Conservation (phyloP, 768 basidiomycete species). For the Agaricus subrufescens region DNA sequence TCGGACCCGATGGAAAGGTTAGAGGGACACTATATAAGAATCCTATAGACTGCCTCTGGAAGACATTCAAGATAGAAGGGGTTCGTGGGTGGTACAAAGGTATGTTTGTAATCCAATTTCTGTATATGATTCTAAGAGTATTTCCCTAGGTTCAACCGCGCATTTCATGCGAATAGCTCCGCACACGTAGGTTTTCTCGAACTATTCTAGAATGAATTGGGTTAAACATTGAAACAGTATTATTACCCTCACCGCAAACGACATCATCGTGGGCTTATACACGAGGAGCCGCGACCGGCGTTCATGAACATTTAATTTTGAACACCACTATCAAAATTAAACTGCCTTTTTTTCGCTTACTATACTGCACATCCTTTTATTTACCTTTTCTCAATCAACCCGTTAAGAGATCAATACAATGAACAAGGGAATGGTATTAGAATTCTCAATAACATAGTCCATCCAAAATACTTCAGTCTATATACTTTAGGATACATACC, state of each 20-base stretch:
- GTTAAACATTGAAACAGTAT: slow-evolving; percentile 44
- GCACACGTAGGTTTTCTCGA: slow-evolving; percentile 59
- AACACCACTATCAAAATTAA: neutral
- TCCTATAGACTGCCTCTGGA: slow-evolving; percentile 95
- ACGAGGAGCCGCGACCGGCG: slow-evolving; percentile 31
- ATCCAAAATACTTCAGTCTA: slow-evolving; percentile 18
- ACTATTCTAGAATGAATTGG: too few relatives aligned
- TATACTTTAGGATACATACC: slow-evolving; percentile 42
- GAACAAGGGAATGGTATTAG: too few relatives aligned
- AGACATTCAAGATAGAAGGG: slow-evolving; percentile 89
- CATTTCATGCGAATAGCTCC: slow-evolving; percentile 92
- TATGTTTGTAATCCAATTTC: slow-evolving; percentile 14
- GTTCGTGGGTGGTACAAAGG: slow-evolving; percentile 96
- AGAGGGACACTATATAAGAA: slow-evolving; percentile 82
- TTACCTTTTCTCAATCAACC: too few relatives aligned
- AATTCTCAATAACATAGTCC: neutral
- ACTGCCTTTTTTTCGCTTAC: too few relatives aligned
- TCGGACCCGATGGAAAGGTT: slow-evolving; percentile 62
- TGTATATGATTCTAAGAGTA: neutral
- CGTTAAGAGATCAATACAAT: too few relatives aligned
- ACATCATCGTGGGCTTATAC: slow-evolving; percentile 68
- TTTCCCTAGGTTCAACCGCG: slow-evolving; percentile 72
- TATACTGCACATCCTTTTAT: too few relatives aligned
- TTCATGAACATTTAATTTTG: slow-evolving; percentile 31
- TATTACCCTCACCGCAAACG: slow-evolving; percentile 87